These are phyloP conservation scores for Salix dunnii DNA, from an alignment of 345 rosid genomes.

Conservation along the genomic window DNA sequence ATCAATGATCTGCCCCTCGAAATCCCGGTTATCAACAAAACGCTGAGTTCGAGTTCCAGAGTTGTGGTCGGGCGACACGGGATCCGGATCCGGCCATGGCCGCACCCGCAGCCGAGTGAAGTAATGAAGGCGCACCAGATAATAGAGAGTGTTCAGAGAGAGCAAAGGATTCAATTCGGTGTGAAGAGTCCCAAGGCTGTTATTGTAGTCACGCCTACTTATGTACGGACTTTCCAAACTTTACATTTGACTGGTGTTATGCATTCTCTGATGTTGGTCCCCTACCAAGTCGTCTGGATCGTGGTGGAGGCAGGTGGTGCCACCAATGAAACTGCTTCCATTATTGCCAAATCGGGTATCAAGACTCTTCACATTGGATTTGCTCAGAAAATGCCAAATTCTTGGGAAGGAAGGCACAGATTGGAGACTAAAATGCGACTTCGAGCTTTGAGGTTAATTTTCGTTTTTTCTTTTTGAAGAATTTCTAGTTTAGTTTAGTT, in stretches of 20 bases:
- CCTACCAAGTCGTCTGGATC: slow-evolving; percentile 88
- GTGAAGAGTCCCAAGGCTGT: slow-evolving; percentile 55
- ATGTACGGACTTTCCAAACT: slow-evolving; percentile 87
- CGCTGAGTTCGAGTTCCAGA: slow-evolving; percentile 66
- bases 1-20: slow-evolving; percentile 15
- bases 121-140: slow-evolving; percentile 91
- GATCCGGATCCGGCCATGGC: slow-evolving; percentile 99
- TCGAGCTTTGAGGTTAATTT: slow-evolving; percentile 58
- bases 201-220: slow-evolving; percentile 87
- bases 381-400: slow-evolving; percentile 58
- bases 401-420: slow-evolving; percentile 70
- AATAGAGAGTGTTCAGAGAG: slow-evolving; percentile 83
- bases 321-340: slow-evolving; percentile 69
- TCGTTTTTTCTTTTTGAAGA: neutral
- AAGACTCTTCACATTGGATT: slow-evolving; percentile 64
- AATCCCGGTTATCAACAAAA: slow-evolving; percentile 29
- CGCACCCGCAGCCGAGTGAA: slow-evolving; percentile 86
- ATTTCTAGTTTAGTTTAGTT: neutral
- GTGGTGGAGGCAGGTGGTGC: slow-evolving; percentile 90
- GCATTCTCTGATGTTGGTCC: slow-evolving; percentile 86
- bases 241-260: slow-evolving; percentile 89
- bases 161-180: slow-evolving; percentile 76
- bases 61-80: slow-evolving; percentile 97
- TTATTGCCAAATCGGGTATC: slow-evolving; percentile 62
- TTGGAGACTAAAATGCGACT: slow-evolving; percentile 85